phyloP scores from a whole-genome alignment of 371 early-diverging fungal genomes.

The Cokeromyces recurvatus region DNA sequence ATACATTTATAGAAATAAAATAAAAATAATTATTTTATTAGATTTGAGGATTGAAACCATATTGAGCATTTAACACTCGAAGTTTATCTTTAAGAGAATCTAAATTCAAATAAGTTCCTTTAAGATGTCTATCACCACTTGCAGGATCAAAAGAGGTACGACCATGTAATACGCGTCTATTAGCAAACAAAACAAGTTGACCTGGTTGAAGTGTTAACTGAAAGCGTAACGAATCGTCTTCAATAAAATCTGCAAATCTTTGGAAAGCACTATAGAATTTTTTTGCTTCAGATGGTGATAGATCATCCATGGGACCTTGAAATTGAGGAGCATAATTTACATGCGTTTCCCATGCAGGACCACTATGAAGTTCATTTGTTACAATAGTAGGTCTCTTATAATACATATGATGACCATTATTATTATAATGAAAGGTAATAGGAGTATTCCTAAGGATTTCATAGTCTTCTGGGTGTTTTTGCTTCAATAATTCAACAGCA shows the following conservation, averaged over 20 bases:
- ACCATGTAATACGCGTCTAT: constrained; percentile 83
- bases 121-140: constrained; percentile 73
- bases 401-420: constrained; percentile 71
- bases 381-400: constrained; percentile 74
- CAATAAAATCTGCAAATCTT: constrained; percentile 59
- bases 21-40: not conserved
- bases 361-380: constrained; percentile 32
- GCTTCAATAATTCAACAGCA: constrained; percentile 59
- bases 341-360: constrained; percentile 44
- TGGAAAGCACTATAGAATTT: constrained; percentile 72
- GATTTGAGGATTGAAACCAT: constrained; percentile 18
- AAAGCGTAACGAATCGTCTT: constrained; percentile 54
- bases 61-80: constrained; percentile 28
- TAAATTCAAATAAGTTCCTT: constrained; percentile 76
- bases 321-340: constrained; percentile 91
- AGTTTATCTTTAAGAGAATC: constrained; percentile 77
- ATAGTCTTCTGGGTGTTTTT: constrained; percentile 58
- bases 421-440: constrained; percentile 80
- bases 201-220: constrained; percentile 69
- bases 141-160: constrained; percentile 71
- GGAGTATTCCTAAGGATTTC: constrained; percentile 54
- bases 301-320: constrained; percentile 72
- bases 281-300: constrained; percentile 38
- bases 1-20: too few relatives aligned
- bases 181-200: constrained; percentile 73